These are phyloP conservation scores for Gossypium gossypioides DNA, from an alignment of 441 rosid genomes.

Conservation along the genomic window DNA sequence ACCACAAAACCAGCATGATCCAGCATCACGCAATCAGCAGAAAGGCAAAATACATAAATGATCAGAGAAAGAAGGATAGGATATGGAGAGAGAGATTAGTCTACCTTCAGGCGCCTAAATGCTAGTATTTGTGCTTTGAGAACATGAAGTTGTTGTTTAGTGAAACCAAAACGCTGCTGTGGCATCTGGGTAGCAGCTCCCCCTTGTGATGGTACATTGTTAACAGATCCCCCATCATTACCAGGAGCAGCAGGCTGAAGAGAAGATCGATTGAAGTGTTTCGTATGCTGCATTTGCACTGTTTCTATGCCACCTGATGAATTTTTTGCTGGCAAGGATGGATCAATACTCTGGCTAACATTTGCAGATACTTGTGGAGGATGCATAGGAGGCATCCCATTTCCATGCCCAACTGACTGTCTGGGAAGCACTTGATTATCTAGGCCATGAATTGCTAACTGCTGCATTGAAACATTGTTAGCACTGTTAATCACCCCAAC, in stretches of 20 bases:
- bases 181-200: constrained; percentile 45
- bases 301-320: constrained; percentile 39
- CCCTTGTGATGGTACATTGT: constrained; percentile 37
- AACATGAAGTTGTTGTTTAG: constrained; percentile 92
- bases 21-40: not conserved
- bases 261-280: constrained; percentile 57
- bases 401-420: constrained; percentile 43
- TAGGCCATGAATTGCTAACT: constrained; percentile 52
- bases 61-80: not conserved
- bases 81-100: constrained; percentile 13
- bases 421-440: constrained; percentile 58
- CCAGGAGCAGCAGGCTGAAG: constrained; percentile 41
- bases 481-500: constrained; percentile 37
- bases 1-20: constrained; percentile 12
- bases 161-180: constrained; percentile 60
- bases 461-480: constrained; percentile 45
- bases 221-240: constrained; percentile 37
- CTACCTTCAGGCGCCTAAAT: constrained; percentile 90
- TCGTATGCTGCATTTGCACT: constrained; percentile 53
- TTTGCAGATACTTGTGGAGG: constrained; percentile 56
- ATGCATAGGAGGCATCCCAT: constrained; percentile 65
- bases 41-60: not conserved
- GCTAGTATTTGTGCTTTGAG: constrained; percentile 98
- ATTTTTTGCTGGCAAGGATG: constrained; percentile 43
- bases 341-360: constrained; percentile 45